A percentile compares a stretch with the other conserved stretches of the same genome.
Evolutionary conservation across 2,329 filamentous ascomycete species (phyloP).

Genomic region (Paracoccidioides brasiliensis): DNA sequence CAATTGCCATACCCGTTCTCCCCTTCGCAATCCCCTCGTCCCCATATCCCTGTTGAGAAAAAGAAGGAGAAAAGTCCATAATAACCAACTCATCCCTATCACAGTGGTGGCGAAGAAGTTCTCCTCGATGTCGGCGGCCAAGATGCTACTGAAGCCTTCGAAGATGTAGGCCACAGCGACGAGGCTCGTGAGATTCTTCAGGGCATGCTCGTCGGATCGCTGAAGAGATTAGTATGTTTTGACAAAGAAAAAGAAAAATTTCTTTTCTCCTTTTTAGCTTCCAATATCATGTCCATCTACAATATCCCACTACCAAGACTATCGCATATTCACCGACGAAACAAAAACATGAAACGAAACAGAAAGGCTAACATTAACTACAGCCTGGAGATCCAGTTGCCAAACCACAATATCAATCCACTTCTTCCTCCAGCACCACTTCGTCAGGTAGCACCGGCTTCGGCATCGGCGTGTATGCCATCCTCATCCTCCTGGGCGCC

Average conservation of each 20-base stretch:
- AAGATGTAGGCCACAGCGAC: constrained; percentile 98
- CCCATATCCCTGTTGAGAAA: neutral
- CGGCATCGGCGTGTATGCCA: constrained; percentile 67
- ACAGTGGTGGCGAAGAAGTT: constrained; percentile 94
- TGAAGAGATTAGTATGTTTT: constrained; percentile 65
- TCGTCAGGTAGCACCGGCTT: constrained; percentile 32
- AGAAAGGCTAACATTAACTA: neutral
- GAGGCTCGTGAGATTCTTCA: constrained; percentile 92
- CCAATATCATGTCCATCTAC: neutral
- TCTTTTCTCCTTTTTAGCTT: constrained; percentile 2
- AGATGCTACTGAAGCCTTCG: constrained; percentile 94
- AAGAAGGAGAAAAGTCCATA: neutral
- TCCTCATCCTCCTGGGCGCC: constrained; percentile 64
- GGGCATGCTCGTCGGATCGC: constrained; percentile 55
- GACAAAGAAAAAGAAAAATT: neutral
- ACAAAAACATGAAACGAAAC: neutral
- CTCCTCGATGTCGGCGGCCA: constrained; percentile 90
- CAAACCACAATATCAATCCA: constrained; percentile 42
- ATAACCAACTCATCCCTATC: neutral
- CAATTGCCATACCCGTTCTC: neutral
- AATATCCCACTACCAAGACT: neutral
- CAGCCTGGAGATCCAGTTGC: constrained; percentile 65
- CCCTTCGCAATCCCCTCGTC: neutral
- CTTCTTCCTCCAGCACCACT: constrained; percentile 18
- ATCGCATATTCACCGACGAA: neutral